Evolutionary conservation across 2,329 filamentous ascomycete species (phyloP).

Genomic region (Apiospora malaysiana): DNA sequence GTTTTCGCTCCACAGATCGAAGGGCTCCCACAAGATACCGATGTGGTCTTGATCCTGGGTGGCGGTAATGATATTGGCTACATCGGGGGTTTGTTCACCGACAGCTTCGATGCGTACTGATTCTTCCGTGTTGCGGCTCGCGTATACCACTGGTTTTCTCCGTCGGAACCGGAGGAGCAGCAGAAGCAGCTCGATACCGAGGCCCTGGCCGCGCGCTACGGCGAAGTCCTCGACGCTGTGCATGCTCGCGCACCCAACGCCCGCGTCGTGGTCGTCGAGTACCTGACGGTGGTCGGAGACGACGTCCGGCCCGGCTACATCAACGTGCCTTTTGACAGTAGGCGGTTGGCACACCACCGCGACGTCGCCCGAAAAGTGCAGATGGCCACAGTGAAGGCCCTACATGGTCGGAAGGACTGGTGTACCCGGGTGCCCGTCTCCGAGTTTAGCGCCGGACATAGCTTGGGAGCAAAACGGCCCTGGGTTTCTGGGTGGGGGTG

Average conservation of each 20-base stretch:
- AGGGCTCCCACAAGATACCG: constrained; percentile 39
- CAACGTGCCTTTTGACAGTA: constrained; percentile 36
- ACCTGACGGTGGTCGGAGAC: constrained; percentile 41
- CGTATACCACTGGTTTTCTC: background rate
- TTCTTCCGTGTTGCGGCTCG: background rate
- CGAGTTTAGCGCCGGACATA: constrained; percentile 35
- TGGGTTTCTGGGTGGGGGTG: constrained; percentile 35
- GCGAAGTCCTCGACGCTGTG: constrained; percentile 33
- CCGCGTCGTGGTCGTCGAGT: constrained; percentile 49
- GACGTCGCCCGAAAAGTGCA: constrained; percentile 32
- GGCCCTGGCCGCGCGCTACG: constrained; percentile 34
- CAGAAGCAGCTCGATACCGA: constrained; percentile 17
- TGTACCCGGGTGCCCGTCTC: constrained; percentile 34
- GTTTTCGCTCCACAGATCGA: constrained; percentile 41
- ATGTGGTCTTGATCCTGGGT: constrained; percentile 44
- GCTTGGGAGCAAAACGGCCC: constrained; percentile 34
- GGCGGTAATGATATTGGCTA: constrained; percentile 48
- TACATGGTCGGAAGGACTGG: constrained; percentile 35
- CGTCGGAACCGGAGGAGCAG: background rate
- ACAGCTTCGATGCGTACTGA: constrained; percentile 21
- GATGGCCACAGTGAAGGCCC: constrained; percentile 29
- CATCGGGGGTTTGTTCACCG: constrained; percentile 41
- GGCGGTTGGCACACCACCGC: constrained; percentile 31
- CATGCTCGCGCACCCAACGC: constrained; percentile 47
- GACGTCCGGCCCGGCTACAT: constrained; percentile 31